Percentiles rank a stretch among this genome's conserved stretches.
phyloP scores from a whole-genome alignment of 2,329 filamentous ascomycete genomes.

The Atkinsonella hypoxylon region DNA sequence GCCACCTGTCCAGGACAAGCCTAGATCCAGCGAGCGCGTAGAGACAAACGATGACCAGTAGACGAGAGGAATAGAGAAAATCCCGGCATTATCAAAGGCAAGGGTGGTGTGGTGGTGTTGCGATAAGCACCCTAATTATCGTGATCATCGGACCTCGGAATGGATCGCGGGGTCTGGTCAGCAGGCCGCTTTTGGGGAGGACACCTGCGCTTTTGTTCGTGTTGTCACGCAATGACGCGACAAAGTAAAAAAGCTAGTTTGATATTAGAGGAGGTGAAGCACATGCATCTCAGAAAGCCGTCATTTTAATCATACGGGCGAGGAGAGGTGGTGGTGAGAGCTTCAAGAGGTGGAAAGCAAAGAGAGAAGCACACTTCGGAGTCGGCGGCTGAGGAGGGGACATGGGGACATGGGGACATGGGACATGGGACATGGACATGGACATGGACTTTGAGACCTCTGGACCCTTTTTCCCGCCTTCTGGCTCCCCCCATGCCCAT shows the following conservation, averaged over 20 bases:
- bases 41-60: not conserved
- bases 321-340: not conserved
- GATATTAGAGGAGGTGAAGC: slow-evolving; percentile 3
- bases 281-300: slow-evolving; percentile 6
- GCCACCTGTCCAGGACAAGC: slow-evolving; percentile 3
- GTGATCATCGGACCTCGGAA: slow-evolving; percentile 9
- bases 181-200: slow-evolving; percentile 4
- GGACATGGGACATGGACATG: too few relatives aligned
- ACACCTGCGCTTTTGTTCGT: slow-evolving; percentile 1
- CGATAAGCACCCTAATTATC: slow-evolving; percentile 2
- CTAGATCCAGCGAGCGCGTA: slow-evolving; percentile 5
- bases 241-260: not conserved
- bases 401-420: too few relatives aligned
- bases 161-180: slow-evolving; percentile 9
- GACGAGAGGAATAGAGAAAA: not conserved
- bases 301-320: slow-evolving; percentile 7
- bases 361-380: not conserved
- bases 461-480: not conserved
- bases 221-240: slow-evolving; percentile 1
- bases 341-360: not conserved
- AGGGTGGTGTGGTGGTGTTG: slow-evolving; percentile 2
- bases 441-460: not conserved
- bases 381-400: not conserved
- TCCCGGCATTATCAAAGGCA: not conserved
- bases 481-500: too few relatives aligned